Conservation (phyloP, 805 yeast species). For the Allodekkera sacchari region DNA sequence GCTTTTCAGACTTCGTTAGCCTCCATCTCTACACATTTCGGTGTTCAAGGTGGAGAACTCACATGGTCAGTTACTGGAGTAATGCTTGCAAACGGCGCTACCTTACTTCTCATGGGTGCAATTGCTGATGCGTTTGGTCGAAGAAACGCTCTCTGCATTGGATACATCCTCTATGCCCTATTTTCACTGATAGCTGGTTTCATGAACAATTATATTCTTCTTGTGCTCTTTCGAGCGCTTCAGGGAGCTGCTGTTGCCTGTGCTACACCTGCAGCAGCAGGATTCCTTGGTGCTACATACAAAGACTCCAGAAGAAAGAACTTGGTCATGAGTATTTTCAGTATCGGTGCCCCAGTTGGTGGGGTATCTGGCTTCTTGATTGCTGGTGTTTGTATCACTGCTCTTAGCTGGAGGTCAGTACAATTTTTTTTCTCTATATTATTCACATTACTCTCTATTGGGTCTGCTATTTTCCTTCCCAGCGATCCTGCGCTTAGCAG, state of each 20-base stretch:
- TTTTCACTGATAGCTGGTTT: constrained; percentile 30
- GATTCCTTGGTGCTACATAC: constrained; percentile 35
- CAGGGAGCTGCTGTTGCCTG: constrained; percentile 37
- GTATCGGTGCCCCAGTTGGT: constrained; percentile 42
- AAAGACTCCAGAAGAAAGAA: constrained; percentile 32
- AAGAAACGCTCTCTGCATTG: constrained; percentile 27
- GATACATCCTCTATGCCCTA: constrained; percentile 25
- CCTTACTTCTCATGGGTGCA: constrained; percentile 35
- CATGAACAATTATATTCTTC: constrained; percentile 27
- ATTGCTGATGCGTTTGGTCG: constrained; percentile 43
- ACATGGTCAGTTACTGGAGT: constrained; percentile 38
- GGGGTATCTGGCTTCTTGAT: constrained; percentile 33
- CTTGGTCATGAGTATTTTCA: constrained; percentile 32
- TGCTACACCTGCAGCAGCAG: constrained; percentile 40
- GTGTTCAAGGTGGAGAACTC: constrained; percentile 30
- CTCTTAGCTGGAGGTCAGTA: constrained; percentile 33
- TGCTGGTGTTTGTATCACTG: constrained; percentile 35
- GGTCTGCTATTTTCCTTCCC: constrained; percentile 26
- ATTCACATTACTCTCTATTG: constrained; percentile 19
- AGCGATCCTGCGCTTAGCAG: constrained; percentile 23
- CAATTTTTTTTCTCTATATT: constrained; percentile 34
- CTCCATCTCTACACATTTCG: constrained; percentile 27
- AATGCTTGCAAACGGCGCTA: constrained; percentile 34
- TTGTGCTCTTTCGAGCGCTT: constrained; percentile 35
- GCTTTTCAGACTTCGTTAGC: constrained; percentile 29